Conservation (phyloP, 2,329 filamentous ascomycete genomes). For the Penicillium sp. region DNA sequence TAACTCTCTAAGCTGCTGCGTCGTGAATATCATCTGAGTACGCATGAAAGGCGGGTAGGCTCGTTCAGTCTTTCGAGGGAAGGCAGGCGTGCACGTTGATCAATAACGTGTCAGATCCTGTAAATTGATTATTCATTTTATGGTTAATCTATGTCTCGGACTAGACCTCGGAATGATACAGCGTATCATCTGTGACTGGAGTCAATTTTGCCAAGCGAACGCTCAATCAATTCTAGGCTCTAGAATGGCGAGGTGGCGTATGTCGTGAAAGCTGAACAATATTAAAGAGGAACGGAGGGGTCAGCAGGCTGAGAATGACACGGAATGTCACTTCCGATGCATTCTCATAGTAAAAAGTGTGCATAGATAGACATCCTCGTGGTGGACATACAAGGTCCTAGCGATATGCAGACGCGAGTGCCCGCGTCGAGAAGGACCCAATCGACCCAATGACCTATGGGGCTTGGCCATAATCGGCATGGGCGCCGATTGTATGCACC, state of each 20-base stretch:
- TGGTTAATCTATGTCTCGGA: not conserved
- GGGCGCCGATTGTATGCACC: conserved; percentile 17
- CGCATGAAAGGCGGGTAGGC: not conserved
- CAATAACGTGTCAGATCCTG: not conserved
- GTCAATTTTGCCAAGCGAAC: not conserved
- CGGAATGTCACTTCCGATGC: conserved; percentile 1
- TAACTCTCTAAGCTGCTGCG: not conserved
- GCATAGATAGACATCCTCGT: conserved; percentile 3
- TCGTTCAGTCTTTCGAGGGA: not conserved
- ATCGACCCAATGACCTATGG: conserved; percentile 14
- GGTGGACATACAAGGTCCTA: conserved; percentile 17
- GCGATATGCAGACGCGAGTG: conserved; percentile 26
- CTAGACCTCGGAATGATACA: not conserved
- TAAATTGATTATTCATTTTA: not conserved
- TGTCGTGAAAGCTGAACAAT: not conserved
- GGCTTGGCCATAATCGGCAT: conserved; percentile 6
- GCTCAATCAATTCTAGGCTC: not conserved
- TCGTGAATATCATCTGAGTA: not conserved
- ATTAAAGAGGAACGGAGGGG: not conserved
- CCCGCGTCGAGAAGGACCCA: conserved; percentile 12
- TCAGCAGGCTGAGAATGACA: not conserved
- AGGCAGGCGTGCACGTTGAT: not conserved
- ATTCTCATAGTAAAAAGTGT: not conserved
- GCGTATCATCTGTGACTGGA: not conserved
- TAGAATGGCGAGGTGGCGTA: not conserved